Evolutionary conservation across 2,329 filamentous ascomycete species (phyloP), one percentile per base, ranked within the genome.

Genomic region (Talaromyces sp.): DNA sequence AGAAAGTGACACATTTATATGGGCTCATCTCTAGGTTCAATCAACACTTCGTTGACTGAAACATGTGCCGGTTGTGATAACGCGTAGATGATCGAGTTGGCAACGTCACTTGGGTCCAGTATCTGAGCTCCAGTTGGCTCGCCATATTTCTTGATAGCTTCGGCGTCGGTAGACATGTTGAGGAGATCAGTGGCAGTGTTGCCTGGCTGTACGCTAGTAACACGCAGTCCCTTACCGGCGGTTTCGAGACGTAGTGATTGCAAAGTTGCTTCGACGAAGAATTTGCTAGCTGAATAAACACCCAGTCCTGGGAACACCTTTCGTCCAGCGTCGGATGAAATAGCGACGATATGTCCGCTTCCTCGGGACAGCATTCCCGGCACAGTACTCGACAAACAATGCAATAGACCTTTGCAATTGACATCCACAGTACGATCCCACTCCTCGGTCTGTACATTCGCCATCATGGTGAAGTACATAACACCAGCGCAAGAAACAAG

Each of bases 401-500:
- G 85, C 62, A 93, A 80, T 1, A 94, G 83, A 43, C 91, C 91
- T 78, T 93, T 93, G 86, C 91, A 93, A 80, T 94, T 94, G 70
- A 94, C 90, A 71, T 93, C 91, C 49, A 94, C 90, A 0, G 90
- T 93, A 65, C 86, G 89, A 68, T 93, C 88, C 91, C 91, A 94
- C 71, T 94, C 88, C 5, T 91, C 89, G 0, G 82, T 85, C 68
- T 90, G 85, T 17, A 81, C 84, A 73, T 93, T 93, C 64, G 88
- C 86, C 91, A 94, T 93, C 87, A 93, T 88, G 63, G 91, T 93
- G 78, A 88, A 94, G 80, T 94, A 94, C 91, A 94, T 94, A 73
- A 94, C 91, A 41, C 91, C 91, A 0, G 91, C 91, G 72, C 90
- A 92, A 47, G 87, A 87, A 59, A 94, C 86, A n/a, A 94, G 84